A percentile compares a stretch with the other conserved stretches of the same genome.
Evolutionary conservation across 768 basidiomycete genomes (phyloP).

Genomic region (Omphalotus guepiniiformis): DNA sequence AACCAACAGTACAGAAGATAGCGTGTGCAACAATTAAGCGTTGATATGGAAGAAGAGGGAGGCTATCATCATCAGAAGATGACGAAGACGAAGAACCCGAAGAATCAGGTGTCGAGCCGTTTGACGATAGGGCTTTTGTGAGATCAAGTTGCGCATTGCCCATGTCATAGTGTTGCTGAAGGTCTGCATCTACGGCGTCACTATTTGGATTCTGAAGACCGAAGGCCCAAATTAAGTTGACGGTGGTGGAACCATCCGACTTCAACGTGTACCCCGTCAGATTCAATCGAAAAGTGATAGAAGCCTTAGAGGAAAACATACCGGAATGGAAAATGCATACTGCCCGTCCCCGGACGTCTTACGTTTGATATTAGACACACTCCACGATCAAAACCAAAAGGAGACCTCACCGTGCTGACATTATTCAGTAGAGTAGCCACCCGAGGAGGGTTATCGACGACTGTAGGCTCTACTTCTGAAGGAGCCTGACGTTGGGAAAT

Average conservation of each 20-base stretch:
- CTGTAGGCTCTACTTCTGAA: conserved; percentile 50
- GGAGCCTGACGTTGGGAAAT: conserved; percentile 61
- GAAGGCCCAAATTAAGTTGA: conserved; percentile 58
- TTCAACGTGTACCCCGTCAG: conserved; percentile 15
- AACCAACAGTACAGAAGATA: conserved; percentile 44
- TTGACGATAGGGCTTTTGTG: conserved; percentile 28
- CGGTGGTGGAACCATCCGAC: conserved; percentile 38
- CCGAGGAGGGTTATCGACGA: conserved; percentile 49
- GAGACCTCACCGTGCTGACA: conserved; percentile 33
- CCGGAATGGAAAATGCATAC: conserved; percentile 49
- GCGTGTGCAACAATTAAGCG: conserved; percentile 53
- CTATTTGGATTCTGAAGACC: conserved; percentile 45
- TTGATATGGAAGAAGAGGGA: conserved; percentile 42
- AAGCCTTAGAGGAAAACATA: conserved; percentile 22
- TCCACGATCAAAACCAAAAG: not conserved
- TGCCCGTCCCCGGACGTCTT: conserved; percentile 40
- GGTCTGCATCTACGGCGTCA: conserved; percentile 36
- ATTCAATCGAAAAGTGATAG: not conserved
- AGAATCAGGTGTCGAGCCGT: conserved; percentile 18
- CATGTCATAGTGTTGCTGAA: conserved; percentile 44
- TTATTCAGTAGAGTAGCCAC: conserved; percentile 36
- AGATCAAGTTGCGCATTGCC: conserved; percentile 45
- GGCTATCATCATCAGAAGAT: conserved; percentile 3
- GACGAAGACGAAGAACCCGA: conserved; percentile 10
- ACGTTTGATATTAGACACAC: no score